Evolutionary conservation across 2,329 filamentous ascomycete genomes (phyloP), one percentile per base, ranked within the genome.

Genomic region (Trichoderma pleuroti): DNA sequence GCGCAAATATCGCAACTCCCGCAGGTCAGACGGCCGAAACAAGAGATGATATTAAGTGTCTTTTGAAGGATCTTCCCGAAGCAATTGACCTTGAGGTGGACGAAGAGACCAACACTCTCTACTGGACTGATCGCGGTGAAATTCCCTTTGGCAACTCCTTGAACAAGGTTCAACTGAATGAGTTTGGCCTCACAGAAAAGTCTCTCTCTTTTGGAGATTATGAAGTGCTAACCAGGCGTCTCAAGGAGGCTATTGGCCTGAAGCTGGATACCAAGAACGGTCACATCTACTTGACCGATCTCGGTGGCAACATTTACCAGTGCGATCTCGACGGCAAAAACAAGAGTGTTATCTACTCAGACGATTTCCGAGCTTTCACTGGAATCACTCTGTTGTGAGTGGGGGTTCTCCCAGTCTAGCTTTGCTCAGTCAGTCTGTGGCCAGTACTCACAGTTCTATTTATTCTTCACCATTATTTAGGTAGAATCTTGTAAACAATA

Each of bases 111-210:
- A 75, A 81, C 32, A 79, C 76, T 1, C 78, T 90, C 30, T 90
- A 87, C 76, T 90, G 88, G 88, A 89, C 88, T 0, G 88, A 90
- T 73, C 81, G 88, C 0, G 88, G 88, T 5, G 88, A 90, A 72
- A 76, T 85, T 1, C 87, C 87, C 0, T 75, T 77, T 10, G 88
- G 88, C 0, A 88, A 87, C 74, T 83, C 83, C 12, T 72, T 90
- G 70, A 87, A 88, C 74, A 76, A 80, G 7, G 78, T 52, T 28
- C 56, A 36, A 3, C 60, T 75, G 16, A 56, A 73, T 5, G 28
- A 3, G n/a, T 52, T 21, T 30, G 68, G 16, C 26, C 69, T 34
- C 21, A 30, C 4, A 36, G 73, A 18, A 66, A 73, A 73, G 73
- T 75, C 12, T 75, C 78, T 60, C 72, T 79, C 49, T 75, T 80